Percentiles rank a stretch among this genome's conserved stretches.
These are phyloP conservation scores for Phlebopus sp. DNA, from an alignment of 1,284 basidiomycete genomes.

Conservation along the genomic window DNA sequence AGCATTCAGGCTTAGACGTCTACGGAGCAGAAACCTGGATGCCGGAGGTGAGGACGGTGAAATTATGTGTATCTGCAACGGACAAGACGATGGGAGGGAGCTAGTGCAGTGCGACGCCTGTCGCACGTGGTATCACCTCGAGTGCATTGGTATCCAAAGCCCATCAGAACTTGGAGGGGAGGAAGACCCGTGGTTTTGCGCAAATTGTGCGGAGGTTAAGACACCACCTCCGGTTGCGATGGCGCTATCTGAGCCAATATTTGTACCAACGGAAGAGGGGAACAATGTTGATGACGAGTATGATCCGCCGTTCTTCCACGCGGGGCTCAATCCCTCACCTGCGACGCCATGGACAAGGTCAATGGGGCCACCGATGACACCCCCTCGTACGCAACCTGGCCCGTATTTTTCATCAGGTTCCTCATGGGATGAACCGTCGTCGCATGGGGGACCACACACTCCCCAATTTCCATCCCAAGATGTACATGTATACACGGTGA, in stretches of 20 bases:
- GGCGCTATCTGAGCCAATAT: constrained; percentile 52
- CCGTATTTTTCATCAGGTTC: constrained; percentile 41
- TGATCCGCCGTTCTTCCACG: constrained; percentile 58
- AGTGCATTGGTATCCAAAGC: constrained; percentile 66
- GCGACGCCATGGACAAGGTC: constrained; percentile 39
- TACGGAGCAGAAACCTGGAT: constrained; percentile 35
- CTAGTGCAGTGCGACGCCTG: constrained; percentile 78
- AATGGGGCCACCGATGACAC: constrained; percentile 43
- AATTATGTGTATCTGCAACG: constrained; percentile 62
- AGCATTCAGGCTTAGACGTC: constrained; percentile 48
- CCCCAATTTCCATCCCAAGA: constrained; percentile 43
- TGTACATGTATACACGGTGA: constrained; percentile 43
- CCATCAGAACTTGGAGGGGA: constrained; percentile 65
- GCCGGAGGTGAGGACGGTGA: constrained; percentile 43
- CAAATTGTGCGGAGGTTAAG: constrained; percentile 45
- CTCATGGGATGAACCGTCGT: constrained; percentile 43
- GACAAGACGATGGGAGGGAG: constrained; percentile 61
- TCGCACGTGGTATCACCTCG: constrained; percentile 72
- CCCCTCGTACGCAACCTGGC: constrained; percentile 34
- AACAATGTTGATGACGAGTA: constrained; percentile 35
- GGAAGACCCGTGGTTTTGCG: constrained; percentile 75
- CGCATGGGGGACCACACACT: constrained; percentile 45
- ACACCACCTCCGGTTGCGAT: constrained; percentile 37
- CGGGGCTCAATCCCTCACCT: constrained; percentile 51
- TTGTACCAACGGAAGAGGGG: constrained; percentile 58